These are phyloP conservation scores for Candida namnaoensis DNA, from an alignment of 805 yeast genomes.

Conservation along the genomic window DNA sequence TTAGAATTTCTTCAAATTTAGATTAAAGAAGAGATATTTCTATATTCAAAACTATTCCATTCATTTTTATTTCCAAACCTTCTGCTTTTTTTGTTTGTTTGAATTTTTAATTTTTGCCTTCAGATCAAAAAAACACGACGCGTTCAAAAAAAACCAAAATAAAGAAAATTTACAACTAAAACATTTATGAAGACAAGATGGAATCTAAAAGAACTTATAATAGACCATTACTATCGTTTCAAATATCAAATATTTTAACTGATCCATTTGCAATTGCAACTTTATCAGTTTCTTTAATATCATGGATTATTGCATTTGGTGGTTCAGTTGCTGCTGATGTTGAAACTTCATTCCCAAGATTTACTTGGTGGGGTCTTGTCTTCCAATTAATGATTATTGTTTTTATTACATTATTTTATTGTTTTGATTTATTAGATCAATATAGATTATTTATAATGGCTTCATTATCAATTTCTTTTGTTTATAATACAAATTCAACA, in stretches of 20 bases:
- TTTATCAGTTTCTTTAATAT: slow-evolving; percentile 58
- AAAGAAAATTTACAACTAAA: no score
- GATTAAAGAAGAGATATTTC: no score
- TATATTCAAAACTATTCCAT: no score
- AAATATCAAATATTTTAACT: slow-evolving; percentile 45
- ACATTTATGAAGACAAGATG: slow-evolving; percentile 14
- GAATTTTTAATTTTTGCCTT: no score
- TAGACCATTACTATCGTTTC: slow-evolving; percentile 16
- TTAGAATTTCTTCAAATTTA: no score
- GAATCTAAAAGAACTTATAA: slow-evolving; percentile 11
- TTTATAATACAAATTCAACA: slow-evolving; percentile 79
- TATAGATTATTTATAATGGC: slow-evolving; percentile 44
- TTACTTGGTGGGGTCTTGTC: slow-evolving; percentile 96
- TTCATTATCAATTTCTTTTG: slow-evolving; percentile 54
- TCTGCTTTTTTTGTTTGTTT: no score
- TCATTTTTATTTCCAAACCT: no score
- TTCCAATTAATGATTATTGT: slow-evolving; percentile 60
- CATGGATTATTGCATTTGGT: slow-evolving; percentile 86
- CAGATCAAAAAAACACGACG: no score
- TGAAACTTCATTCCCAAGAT: slow-evolving; percentile 52
- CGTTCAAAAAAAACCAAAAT: no score
- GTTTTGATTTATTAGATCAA: slow-evolving; percentile 55
- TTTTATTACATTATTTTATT: slow-evolving; percentile 41
- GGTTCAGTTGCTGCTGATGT: slow-evolving; percentile 63
- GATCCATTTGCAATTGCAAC: slow-evolving; percentile 90